Base-by-base conservation (phyloP, 257 asterid species). In the Scutellaria minor region DNA sequence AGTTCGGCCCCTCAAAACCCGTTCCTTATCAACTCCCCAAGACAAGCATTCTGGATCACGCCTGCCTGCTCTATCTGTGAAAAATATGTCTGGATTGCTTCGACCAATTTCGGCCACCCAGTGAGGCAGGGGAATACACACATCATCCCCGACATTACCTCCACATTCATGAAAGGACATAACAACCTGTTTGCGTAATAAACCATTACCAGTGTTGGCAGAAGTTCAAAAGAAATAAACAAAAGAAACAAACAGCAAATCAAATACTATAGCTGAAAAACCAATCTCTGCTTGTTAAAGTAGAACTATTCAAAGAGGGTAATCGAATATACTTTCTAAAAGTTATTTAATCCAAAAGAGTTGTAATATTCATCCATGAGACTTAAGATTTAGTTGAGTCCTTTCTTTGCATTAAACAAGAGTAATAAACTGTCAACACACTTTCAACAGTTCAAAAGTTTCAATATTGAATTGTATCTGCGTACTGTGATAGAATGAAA, bases 21-120 rank as follows among this genome's bases (percentile, higher is more conserved):
- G 84, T 80, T 91, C 97, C 79, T 85, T 93, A 82, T 93, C 98
- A 72, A 91, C 78, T 54, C 98, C 98, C 98, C 98, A 93, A 31
- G 98, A 91, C 46, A 93, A 80, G 82, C 97, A 93, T 74, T 93
- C 98, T 24, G 94, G 90, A 73, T 91, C 82, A 62, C 94, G 86
- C 85, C 93, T 87, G 67, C 97, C 98, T 61, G 84, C 84, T 84
- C 85, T 83, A 66, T 93, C 98, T 6, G 97, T 89, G 88, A 93
- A 93, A 83, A 83, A 91, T 73, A 93, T 91, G 74, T 93, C 96
- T 22, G 96, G 98, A 78, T 89, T 91, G 86, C 81, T 83, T 72
- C 89, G 87, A 66, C 98, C 96, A 68, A 93, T 85, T 82, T 91
- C 97, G 66, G 88, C 86, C 39, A 91, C 88, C 91, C 98, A 91